Conservation (phyloP, 208 protist species). For the Wallacemonas sp. region DNA sequence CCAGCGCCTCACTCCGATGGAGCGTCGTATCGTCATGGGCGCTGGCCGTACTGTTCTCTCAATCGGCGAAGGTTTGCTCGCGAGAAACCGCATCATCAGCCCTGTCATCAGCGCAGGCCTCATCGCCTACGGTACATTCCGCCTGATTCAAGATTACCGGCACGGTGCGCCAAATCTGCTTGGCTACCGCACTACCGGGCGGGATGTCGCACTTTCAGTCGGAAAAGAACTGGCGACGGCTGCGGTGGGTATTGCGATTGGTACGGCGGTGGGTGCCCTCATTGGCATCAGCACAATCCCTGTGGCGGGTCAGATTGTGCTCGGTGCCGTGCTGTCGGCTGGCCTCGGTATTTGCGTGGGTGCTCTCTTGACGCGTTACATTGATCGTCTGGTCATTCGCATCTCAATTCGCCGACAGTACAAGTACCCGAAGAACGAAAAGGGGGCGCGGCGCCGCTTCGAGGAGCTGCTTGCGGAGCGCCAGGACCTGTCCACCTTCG, state of each 20-base stretch:
- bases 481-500: slow-evolving; percentile 63
- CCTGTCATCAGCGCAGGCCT: slow-evolving; percentile 57
- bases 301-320: slow-evolving; percentile 52
- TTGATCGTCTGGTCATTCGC: slow-evolving; percentile 59
- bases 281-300: slow-evolving; percentile 61
- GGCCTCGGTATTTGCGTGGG: slow-evolving; percentile 53
- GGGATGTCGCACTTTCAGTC: slow-evolving; percentile 54
- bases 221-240: slow-evolving; percentile 60
- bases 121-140: slow-evolving; percentile 55
- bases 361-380: slow-evolving; percentile 64
- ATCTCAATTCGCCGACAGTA: slow-evolving; percentile 64
- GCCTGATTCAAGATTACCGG: slow-evolving; percentile 49
- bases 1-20: slow-evolving; percentile 30
- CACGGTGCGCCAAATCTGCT: slow-evolving; percentile 55
- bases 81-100: slow-evolving; percentile 42
- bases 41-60: slow-evolving; percentile 42
- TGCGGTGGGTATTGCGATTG: slow-evolving; percentile 55
- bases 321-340: slow-evolving; percentile 58
- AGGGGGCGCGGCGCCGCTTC: slow-evolving; percentile 54
- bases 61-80: slow-evolving; percentile 59
- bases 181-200: slow-evolving; percentile 49
- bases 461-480: slow-evolving; percentile 54
- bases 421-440: slow-evolving; percentile 55
- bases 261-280: slow-evolving; percentile 55
- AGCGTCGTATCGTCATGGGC: slow-evolving; percentile 42